Evolutionary conservation across 257 asterid species (phyloP).

Genomic region (Eucommia ulmoides): DNA sequence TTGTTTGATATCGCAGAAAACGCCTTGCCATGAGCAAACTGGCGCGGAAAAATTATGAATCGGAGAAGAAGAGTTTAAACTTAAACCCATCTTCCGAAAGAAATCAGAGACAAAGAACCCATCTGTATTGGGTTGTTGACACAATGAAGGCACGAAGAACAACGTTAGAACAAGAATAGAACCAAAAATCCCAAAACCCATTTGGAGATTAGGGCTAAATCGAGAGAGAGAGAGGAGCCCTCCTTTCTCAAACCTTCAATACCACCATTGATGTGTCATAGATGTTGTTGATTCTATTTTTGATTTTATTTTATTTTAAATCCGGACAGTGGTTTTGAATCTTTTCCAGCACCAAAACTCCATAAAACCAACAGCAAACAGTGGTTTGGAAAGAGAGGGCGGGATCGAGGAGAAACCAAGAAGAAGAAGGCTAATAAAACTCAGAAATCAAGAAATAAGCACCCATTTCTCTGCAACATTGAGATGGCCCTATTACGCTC

Average conservation of each 20-base stretch:
- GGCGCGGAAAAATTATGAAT: conserved; percentile 35
- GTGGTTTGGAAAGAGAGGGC: neutral
- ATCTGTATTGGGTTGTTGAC: conserved; percentile 62
- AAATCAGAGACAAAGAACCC: conserved; percentile 56
- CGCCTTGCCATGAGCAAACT: conserved; percentile 71
- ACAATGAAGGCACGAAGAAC: conserved; percentile 31
- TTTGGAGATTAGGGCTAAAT: conserved; percentile 16
- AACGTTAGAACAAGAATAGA: conserved; percentile 34
- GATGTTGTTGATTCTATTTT: conserved; percentile 18
- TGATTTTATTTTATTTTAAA: conserved; percentile 10
- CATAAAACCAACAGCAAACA: conserved; percentile 8
- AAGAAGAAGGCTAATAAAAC: too few species aligned
- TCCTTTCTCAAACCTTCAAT: conserved; percentile 8
- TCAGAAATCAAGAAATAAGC: neutral
- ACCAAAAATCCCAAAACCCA: conserved; percentile 45
- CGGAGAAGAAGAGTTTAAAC: conserved; percentile 16
- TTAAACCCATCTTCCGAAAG: conserved; percentile 52
- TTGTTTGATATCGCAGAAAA: conserved; percentile 48
- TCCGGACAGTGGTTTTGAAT: conserved; percentile 3
- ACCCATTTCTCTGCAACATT: neutral
- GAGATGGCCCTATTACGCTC: neutral
- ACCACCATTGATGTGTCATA: conserved; percentile 18
- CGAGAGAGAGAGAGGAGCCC: conserved; percentile 3
- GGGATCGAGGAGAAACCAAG: neutral
- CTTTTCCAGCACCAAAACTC: conserved; percentile 19